phyloP scores from a whole-genome alignment of 768 basidiomycete genomes.

The Suillus hirtellus region DNA sequence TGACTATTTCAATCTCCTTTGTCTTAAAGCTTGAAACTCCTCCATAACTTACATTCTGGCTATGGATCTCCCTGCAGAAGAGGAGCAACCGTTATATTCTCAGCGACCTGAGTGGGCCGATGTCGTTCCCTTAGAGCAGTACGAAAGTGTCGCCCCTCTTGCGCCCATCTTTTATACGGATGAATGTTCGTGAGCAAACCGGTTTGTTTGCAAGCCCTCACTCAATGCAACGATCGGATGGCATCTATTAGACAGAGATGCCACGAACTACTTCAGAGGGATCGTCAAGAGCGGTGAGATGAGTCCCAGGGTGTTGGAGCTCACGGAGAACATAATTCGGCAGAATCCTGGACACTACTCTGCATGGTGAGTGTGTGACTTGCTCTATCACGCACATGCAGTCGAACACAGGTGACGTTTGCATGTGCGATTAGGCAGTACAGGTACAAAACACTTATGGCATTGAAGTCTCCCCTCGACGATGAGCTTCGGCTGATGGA shows the following conservation, averaged over 20 bases:
- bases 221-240: constrained; percentile 12
- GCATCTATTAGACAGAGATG: constrained; percentile 74
- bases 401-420: constrained; percentile 5
- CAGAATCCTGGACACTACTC: constrained; percentile 97
- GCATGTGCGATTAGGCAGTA: constrained; percentile 71
- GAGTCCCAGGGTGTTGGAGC: constrained; percentile 75
- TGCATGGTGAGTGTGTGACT: constrained; percentile 68
- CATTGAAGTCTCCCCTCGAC: constrained; percentile 65
- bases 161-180: constrained; percentile 90
- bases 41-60: not conserved
- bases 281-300: constrained; percentile 77
- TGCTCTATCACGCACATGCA: constrained; percentile 6
- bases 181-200: constrained; percentile 65
- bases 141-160: constrained; percentile 74
- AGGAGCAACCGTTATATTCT: constrained; percentile 44
- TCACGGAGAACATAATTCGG: constrained; percentile 88
- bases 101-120: constrained; percentile 79
- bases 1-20: not conserved
- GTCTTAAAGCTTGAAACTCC: not conserved
- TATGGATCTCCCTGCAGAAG: constrained; percentile 7
- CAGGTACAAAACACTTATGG: constrained; percentile 83
- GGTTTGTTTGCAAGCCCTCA: constrained; percentile 7
- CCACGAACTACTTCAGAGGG: constrained; percentile 89
- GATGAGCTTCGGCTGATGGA: constrained; percentile 85
- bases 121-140: constrained; percentile 76